phyloP scores from a whole-genome alignment of 164 flowering plant genomes.

The Chimonanthus salicifolius region DNA sequence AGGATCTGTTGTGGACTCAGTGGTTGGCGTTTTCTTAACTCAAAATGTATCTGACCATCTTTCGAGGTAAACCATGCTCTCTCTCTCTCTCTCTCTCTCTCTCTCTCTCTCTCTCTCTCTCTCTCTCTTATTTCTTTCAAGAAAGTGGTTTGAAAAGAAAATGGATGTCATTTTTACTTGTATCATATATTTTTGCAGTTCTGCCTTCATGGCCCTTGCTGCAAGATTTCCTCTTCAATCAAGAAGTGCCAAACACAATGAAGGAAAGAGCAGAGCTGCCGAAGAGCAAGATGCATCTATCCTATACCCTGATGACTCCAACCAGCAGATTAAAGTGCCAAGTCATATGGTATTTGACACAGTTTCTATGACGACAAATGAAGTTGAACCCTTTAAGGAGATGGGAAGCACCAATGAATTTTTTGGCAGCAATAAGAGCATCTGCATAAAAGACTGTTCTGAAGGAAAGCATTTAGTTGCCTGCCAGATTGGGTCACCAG shows the following conservation, averaged over 20 bases:
- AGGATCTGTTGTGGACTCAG: conserved; percentile 67
- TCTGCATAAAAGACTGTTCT: conserved; percentile 5
- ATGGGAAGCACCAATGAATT: conserved; percentile 17
- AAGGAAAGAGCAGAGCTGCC: conserved; percentile 10
- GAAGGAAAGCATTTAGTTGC: conserved; percentile 7
- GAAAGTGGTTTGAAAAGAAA: not conserved
- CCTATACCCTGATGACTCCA: conserved; percentile 8
- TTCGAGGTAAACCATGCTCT: conserved; percentile 39
- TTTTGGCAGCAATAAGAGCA: conserved; percentile 12
- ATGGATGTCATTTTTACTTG: not conserved
- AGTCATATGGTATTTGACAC: not conserved
- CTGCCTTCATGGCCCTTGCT: conserved; percentile 55
- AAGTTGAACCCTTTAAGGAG: conserved; percentile 13
- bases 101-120: no score
- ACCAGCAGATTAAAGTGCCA: conserved; percentile 14
- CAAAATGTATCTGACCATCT: conserved; percentile 65
- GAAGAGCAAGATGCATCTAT: conserved; percentile 25
- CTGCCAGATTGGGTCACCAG: not conserved
- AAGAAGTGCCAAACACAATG: not conserved
- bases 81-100: no score
- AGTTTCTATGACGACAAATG: conserved; percentile 7
- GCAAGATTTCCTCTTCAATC: conserved; percentile 39
- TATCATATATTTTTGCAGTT: conserved; percentile 26
- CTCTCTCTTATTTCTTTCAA: no score
- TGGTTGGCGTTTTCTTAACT: conserved; percentile 61